These are phyloP conservation scores for Lecanicillium sp. DNA, from an alignment of 2,329 filamentous ascomycete species.

Conservation along the genomic window DNA sequence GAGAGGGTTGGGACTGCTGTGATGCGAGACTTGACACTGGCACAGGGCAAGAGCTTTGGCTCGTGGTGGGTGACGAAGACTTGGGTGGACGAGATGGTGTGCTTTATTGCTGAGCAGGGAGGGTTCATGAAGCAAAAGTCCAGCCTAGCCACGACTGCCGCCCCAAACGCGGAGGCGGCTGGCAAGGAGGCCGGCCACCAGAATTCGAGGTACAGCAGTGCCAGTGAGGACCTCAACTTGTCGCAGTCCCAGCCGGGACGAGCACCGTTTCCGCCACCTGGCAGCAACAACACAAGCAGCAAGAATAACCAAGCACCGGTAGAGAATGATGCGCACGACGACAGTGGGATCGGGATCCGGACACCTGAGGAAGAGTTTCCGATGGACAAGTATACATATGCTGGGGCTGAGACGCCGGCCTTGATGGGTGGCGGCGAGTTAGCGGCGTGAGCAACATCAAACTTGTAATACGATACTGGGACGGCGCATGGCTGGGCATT, in stretches of 20 bases:
- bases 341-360: slow-evolving; percentile 66
- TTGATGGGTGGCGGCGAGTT: slow-evolving; percentile 24
- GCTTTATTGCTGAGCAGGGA: slow-evolving; percentile 82
- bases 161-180: slow-evolving; percentile 24
- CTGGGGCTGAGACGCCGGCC: slow-evolving; percentile 25
- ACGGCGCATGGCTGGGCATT: slow-evolving; percentile 5
- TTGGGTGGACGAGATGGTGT: slow-evolving; percentile 89
- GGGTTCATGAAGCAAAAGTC: slow-evolving; percentile 66
- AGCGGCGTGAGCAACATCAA: slow-evolving; percentile 9
- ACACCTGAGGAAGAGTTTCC: slow-evolving; percentile 58
- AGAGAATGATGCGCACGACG: slow-evolving; percentile 49
- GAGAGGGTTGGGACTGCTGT: slow-evolving; percentile 68
- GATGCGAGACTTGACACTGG: slow-evolving; percentile 72
- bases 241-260: slow-evolving; percentile 39
- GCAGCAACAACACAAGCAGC: slow-evolving; percentile 25
- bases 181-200: slow-evolving; percentile 27
- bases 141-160: slow-evolving; percentile 20
- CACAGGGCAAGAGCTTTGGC: slow-evolving; percentile 73
- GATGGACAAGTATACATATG: slow-evolving; percentile 49
- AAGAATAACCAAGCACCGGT: slow-evolving; percentile 18
- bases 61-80: slow-evolving; percentile 94
- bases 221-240: slow-evolving; percentile 36
- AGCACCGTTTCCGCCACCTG: slow-evolving; percentile 41
- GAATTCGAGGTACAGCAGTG: slow-evolving; percentile 32
- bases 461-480: slow-evolving; percentile 1